Evolutionary conservation across 257 asterid species (phyloP), one percentile per base, ranked within the genome.

Genomic region (Cinchona pubescens): DNA sequence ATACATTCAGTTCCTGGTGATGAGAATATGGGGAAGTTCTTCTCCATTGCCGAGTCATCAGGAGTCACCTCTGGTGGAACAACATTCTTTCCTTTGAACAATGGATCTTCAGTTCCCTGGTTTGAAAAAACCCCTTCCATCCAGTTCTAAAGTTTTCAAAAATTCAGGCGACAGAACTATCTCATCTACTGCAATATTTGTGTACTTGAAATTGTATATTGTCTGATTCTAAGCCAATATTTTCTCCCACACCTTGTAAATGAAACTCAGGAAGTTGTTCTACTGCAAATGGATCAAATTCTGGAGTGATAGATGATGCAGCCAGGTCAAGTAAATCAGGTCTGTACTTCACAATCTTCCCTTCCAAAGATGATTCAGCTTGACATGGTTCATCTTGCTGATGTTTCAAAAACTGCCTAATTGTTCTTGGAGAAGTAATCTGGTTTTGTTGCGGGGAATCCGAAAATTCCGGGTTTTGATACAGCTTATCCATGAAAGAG

Each of bases 401-500:
- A 77, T 89, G 94, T 77, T 88, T 90, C 55, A 86, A 56, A 53
- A 89, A 90, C 72, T 84, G 88, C 53, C 86, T 79, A 71, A 38
- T 78, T 56, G 85, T 77, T 85, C 88, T 85, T 15, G 93, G 87
- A 14, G 87, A 79, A 75, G 82, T 69, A 37, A 90, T 81, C 79
- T 70, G 73, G 49, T 79, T 79, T 38, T 79, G 86, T 73, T 83
- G 88, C 53, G 91, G 75, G 46, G 82, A 85, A 73, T 84, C 75
- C 48, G 83, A 45, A 67, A 91, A 77, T 12, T 81, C 23, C 0
- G 95, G 95, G 79, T 87, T 90, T 75, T 90, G 90, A 53, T 91
- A 81, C 82, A 89, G 84, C 79, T 87, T 87, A 25, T 88, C 95
- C 86, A 93, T 75, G 90, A 93, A 93, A 0, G 96, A 83, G 73